Base-by-base conservation (phyloP, 2,329 filamentous ascomycete genomes). In the Penicillium frequentans region DNA sequence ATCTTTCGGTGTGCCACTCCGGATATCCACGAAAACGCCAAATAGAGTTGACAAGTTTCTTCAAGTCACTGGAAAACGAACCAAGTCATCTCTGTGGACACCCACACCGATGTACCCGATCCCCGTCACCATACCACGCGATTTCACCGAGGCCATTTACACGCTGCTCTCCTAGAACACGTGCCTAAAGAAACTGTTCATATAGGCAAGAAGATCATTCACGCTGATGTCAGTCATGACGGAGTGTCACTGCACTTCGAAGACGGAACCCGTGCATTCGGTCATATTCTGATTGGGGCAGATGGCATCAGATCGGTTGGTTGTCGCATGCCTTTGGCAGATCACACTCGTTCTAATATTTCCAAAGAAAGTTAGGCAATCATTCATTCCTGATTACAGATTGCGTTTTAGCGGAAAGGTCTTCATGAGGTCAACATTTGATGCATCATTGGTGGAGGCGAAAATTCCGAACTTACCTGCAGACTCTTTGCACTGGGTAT, bases 251-350 rank as follows among this genome's bases (percentile, higher is more conserved):
- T 84, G 1, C 64, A 64, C 26, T 84, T 85, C 61, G 68, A 74
- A n/a, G 82, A 84, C 62, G 81, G 79, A 6, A 76, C 73, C 0
- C 72, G 66, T 3, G 71, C 72, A 0, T 64, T 68, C 0, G 80
- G 79, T 0, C 80, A 84, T 60, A 66, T 83, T 42, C 64, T 84
- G 24, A 73, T 85, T 16, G 82, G 81, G 1, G 78, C 81, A 0
- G 82, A 85, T 65, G 83, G 83, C 39, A 79, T 84, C 47, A 79
- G 81, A 62, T 83, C 80, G 21, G 70, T 74, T 2, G 75, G 81
- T 24, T 71, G 5, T 23, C 16, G 14, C 14, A 4, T 14, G 31
- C 14, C 29, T 3, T 4, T 10, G 14, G 75, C 13, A 70, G 7
- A 68, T 44, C 10, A 6, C 5, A 14, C 8, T 8, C 2, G 6